Evolutionary conservation across 1,284 basidiomycete genomes (phyloP).

Genomic region (Pseudozyma hubeiensis): DNA sequence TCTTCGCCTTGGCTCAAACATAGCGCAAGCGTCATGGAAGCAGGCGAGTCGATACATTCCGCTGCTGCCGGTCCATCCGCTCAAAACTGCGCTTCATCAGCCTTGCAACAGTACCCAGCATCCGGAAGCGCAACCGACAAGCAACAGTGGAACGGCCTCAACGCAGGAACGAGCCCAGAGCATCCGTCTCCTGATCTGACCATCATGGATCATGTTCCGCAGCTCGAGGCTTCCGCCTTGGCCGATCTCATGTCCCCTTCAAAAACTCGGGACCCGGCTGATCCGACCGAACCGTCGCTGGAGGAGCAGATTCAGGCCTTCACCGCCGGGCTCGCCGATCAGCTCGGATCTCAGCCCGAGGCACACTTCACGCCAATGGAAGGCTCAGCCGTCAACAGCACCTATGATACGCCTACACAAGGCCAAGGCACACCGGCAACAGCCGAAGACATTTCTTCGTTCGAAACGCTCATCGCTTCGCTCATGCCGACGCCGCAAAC

Average conservation of each 20-base stretch:
- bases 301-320: conserved; percentile 48
- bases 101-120: conserved; percentile 6
- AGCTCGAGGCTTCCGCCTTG: conserved; percentile 28
- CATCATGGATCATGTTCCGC: conserved; percentile 39
- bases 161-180: background rate
- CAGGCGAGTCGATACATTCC: conserved; percentile 46
- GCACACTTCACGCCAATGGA: conserved; percentile 26
- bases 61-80: conserved; percentile 6
- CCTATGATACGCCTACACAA: conserved; percentile 39
- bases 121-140: background rate
- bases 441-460: conserved; percentile 42
- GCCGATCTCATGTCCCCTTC: conserved; percentile 26
- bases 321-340: conserved; percentile 34
- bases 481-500: conserved; percentile 44
- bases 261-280: conserved; percentile 4
- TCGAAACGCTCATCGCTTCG: conserved; percentile 45
- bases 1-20: background rate
- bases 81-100: background rate
- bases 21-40: conserved; percentile 39
- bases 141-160: background rate
- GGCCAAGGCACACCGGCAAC: conserved; percentile 40
- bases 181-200: conserved; percentile 15
- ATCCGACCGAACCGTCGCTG: conserved; percentile 15
- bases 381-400: conserved; percentile 18
- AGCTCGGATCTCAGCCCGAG: conserved; percentile 14